These are phyloP conservation scores for Ophiostoma angusticollis DNA, from an alignment of 2,329 filamentous ascomycete genomes.

Conservation along the genomic window DNA sequence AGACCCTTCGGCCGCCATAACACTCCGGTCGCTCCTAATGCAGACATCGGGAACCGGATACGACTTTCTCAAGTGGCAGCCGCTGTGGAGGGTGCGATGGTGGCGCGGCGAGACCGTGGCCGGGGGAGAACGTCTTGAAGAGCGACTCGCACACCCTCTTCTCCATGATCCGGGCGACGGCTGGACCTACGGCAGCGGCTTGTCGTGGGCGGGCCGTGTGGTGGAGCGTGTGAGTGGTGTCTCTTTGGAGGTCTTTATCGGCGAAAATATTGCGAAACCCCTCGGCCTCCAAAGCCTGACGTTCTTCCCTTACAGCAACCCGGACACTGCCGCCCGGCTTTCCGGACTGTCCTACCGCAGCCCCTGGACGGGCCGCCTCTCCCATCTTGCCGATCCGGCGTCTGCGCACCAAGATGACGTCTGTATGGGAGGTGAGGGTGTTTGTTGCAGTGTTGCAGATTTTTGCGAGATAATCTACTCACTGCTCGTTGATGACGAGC, in stretches of 20 bases:
- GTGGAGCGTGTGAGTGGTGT: slow-evolving; percentile 16
- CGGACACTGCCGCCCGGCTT: slow-evolving; percentile 7
- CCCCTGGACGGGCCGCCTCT: not conserved
- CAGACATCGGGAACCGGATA: slow-evolving; percentile 34
- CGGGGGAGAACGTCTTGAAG: slow-evolving; percentile 12
- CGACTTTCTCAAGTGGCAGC: slow-evolving; percentile 19
- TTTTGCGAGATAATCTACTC: slow-evolving; percentile 15
- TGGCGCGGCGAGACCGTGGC: slow-evolving; percentile 8
- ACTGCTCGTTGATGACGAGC: slow-evolving; percentile 16
- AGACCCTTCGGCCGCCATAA: slow-evolving; percentile 22
- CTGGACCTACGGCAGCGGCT: slow-evolving; percentile 20
- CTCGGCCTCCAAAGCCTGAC: slow-evolving; percentile 15
- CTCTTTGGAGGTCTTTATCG: slow-evolving; percentile 16
- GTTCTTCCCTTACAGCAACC: slow-evolving; percentile 15
- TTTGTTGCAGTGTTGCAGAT: slow-evolving; percentile 13
- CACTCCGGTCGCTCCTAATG: slow-evolving; percentile 32
- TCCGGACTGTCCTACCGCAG: slow-evolving; percentile 4
- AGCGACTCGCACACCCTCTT: slow-evolving; percentile 17
- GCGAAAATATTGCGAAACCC: slow-evolving; percentile 12
- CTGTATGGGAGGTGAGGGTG: slow-evolving; percentile 18
- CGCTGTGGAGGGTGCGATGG: slow-evolving; percentile 9
- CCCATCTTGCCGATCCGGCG: not conserved
- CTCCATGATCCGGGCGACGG: slow-evolving; percentile 19
- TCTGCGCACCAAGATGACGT: slow-evolving; percentile 3
- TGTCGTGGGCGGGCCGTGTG: slow-evolving; percentile 20